These are phyloP conservation scores for Trametes cubensis DNA, from an alignment of 768 basidiomycete genomes.

Conservation along the genomic window DNA sequence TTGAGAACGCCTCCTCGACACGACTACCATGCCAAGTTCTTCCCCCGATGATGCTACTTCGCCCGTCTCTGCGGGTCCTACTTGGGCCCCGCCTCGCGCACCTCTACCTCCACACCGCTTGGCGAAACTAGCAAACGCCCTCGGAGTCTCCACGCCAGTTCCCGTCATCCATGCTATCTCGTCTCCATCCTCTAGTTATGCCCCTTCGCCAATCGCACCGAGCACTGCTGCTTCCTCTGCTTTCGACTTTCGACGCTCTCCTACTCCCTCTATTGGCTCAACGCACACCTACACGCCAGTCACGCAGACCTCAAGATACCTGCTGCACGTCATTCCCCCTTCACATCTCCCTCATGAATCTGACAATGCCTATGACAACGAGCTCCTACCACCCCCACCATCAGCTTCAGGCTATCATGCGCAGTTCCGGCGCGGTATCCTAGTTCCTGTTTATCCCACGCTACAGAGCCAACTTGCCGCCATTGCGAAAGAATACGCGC, in stretches of 20 bases:
- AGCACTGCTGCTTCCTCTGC: conserved; percentile 25
- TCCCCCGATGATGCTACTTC: conserved; percentile 25
- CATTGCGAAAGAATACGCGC: conserved; percentile 91
- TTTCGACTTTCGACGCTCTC: conserved; percentile 48
- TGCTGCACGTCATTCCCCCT: conserved; percentile 87
- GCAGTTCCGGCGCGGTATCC: conserved; percentile 80
- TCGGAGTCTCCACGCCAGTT: conserved; percentile 76
- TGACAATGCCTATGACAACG: conserved; percentile 43
- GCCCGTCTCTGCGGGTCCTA: conserved; percentile 23
- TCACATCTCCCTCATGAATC: conserved; percentile 67
- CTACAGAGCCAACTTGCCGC: conserved; percentile 81
- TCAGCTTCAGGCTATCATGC: conserved; percentile 75
- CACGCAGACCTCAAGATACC: conserved; percentile 60
- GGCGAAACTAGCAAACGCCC: conserved; percentile 82
- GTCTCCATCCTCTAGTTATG: conserved; percentile 22
- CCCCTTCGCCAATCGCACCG: conserved; percentile 21
- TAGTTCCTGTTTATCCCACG: conserved; percentile 83
- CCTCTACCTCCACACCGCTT: conserved; percentile 77
- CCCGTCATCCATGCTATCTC: conserved; percentile 46
- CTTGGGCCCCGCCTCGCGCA: conserved; percentile 69
- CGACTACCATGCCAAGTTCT: conserved; percentile 32
- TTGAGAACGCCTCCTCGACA: not conserved
- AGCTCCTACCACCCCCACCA: conserved; percentile 54
- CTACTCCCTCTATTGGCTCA: conserved; percentile 40
- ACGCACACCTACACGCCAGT: conserved; percentile 40